These are phyloP conservation scores for Paramecium biaurelia DNA, from an alignment of 73 alveolate species.

Conservation along the genomic window DNA sequence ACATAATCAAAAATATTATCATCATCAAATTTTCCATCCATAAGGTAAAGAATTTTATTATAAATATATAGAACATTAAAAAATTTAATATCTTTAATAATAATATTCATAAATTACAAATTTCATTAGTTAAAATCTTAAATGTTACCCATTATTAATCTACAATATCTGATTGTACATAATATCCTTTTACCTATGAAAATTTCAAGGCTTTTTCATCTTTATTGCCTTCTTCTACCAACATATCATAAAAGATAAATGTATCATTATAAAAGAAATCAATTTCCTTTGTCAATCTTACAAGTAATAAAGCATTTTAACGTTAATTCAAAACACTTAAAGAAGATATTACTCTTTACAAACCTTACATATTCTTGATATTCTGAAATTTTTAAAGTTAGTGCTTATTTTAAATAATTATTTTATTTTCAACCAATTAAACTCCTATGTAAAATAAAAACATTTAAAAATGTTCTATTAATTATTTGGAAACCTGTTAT, in stretches of 20 bases:
- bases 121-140: not conserved
- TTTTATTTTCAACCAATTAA: not conserved
- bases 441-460: not conserved
- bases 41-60: too few species aligned
- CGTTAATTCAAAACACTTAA: not conserved
- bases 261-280: not conserved
- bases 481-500: not conserved
- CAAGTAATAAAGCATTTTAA: not conserved
- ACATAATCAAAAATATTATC: not conserved
- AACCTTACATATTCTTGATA: not conserved
- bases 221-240: not conserved
- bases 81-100: too few species aligned
- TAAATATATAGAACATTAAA: too few species aligned
- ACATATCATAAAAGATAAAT: not conserved
- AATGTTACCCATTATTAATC: not conserved
- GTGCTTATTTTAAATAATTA: not conserved
- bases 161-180: not conserved
- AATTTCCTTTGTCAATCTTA: not conserved
- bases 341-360: not conserved
- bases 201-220: not conserved
- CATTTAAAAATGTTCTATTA: not conserved
- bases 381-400: not conserved
- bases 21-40: too few species aligned
- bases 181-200: not conserved
- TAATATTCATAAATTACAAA: too few species aligned